Base-by-base conservation (phyloP, 257 asterid genomes). In the Sherardia arvensis region DNA sequence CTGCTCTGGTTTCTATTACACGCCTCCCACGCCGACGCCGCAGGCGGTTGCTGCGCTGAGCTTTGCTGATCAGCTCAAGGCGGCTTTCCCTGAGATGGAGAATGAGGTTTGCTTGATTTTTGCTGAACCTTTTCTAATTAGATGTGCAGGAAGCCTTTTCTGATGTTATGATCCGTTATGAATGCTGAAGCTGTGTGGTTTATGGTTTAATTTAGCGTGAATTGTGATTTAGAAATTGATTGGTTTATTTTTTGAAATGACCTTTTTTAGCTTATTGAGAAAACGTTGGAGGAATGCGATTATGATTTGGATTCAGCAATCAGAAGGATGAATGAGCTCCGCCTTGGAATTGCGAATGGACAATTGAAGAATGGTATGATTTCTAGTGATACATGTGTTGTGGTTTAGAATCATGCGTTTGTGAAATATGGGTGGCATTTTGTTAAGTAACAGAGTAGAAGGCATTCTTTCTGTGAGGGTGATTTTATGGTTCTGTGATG, bases 231-330 rank as follows among this genome's bases (percentile, higher is more conserved):
- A 8, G 47, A n/a, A n/a, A 28, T 8, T 23, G 11, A 8, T 36
- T 3, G 22, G 32, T 28, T 2, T 3, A 68, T 14, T 12, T 40
- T 53, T 64, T 21, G n/a, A 4, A 38, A 38, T 27, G 64, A 55
- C 7, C 38, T 66, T 71, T 74, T 71, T 74, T 82, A 89, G 96
- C 58, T 83, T 72, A 84, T 86, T 60, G 89, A 77, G 81, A 78
- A 76, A 72, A 82, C 83, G 53, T 61, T 85, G 61, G 81, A 74
- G 54, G 86, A 84, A 73, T 81, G 86, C 23, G 79, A 80, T 59
- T 49, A 75, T 64, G 84, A 84, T 70, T 32, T 89, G 73, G 85
- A 80, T 61, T 66, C 81, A 68, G 85, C 96, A 27, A 69, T 72
- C 61, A 74, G 73, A 76, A 78, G 74, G 71, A 71, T 89, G 73